These are phyloP conservation scores for Vanderwaltozyma tropicalis DNA, from an alignment of 805 yeast species.

Conservation along the genomic window DNA sequence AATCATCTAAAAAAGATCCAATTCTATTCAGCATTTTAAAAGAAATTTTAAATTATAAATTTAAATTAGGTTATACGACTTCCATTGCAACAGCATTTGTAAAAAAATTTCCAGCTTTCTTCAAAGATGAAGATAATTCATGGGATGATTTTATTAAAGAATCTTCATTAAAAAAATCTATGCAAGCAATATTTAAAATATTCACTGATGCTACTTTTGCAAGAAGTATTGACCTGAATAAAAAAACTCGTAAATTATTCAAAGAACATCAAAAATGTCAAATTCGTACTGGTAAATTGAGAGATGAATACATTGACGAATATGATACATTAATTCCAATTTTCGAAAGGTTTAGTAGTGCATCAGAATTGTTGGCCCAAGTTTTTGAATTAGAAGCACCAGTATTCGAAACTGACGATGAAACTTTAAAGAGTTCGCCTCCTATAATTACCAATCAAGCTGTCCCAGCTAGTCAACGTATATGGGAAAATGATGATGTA, in stretches of 20 bases:
- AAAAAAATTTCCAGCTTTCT: constrained; percentile 34
- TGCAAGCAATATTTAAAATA: constrained; percentile 32
- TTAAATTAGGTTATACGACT: constrained; percentile 28
- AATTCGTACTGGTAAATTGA: constrained; percentile 53
- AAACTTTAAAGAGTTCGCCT: constrained; percentile 16
- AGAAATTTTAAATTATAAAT: constrained; percentile 35
- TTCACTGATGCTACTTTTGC: constrained; percentile 36
- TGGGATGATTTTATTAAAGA: constrained; percentile 23
- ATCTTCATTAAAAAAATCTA: constrained; percentile 14
- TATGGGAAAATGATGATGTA: constrained; percentile 64
- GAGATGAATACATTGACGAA: constrained; percentile 32
- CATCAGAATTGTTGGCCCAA: constrained; percentile 36
- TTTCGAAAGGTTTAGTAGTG: constrained; percentile 36
- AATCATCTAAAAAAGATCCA: constrained; percentile 29
- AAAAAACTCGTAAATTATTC: constrained; percentile 28
- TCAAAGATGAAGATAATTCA: constrained; percentile 24
- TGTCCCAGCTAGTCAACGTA: constrained; percentile 13
- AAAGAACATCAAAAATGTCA: constrained; percentile 42
- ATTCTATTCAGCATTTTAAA: constrained; percentile 35
- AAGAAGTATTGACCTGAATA: constrained; percentile 29
- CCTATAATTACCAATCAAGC: constrained; percentile 19
- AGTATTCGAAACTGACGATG: constrained; percentile 20
- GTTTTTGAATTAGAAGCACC: constrained; percentile 33
- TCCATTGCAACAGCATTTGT: constrained; percentile 38
- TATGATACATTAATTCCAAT: constrained; percentile 26